A percentile compares a stretch with the other conserved stretches of the same genome.
Conservation (phyloP, 2,329 filamentous ascomycete genomes). For the Diaporthe sp. region DNA sequence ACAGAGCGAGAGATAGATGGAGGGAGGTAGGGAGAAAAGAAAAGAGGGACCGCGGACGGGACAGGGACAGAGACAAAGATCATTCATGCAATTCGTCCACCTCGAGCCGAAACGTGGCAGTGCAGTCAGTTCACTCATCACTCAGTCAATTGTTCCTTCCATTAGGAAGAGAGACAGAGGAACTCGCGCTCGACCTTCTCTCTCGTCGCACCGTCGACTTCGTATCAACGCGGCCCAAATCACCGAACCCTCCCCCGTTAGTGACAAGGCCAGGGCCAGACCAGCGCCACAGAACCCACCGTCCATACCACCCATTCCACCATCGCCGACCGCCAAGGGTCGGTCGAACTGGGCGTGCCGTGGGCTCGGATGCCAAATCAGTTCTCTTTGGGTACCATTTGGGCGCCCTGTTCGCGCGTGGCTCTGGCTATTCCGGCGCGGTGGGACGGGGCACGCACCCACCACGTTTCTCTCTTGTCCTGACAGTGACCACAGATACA, state of each 20-base stretch:
- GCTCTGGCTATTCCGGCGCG: background rate
- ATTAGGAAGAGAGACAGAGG: background rate
- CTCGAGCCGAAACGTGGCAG: slow-evolving; percentile 28
- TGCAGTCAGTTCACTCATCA: background rate
- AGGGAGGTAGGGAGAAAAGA: background rate
- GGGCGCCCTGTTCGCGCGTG: background rate
- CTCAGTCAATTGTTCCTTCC: background rate
- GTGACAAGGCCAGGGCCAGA: slow-evolving; percentile 13
- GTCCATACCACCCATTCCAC: background rate
- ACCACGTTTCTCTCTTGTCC: background rate
- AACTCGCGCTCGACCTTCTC: background rate
- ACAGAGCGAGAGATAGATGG: background rate
- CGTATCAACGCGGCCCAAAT: slow-evolving; percentile 25
- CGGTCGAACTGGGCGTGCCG: background rate
- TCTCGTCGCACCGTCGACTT: slow-evolving; percentile 7
- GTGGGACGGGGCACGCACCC: background rate
- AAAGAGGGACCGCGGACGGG: slow-evolving; percentile 13
- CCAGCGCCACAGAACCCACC: slow-evolving; percentile 18
- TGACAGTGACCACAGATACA: background rate
- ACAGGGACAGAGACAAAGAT: slow-evolving; percentile 3
- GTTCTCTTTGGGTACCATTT: background rate
- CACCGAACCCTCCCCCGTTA: slow-evolving; percentile 18
- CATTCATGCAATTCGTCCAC: slow-evolving; percentile 14
- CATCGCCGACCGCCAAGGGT: background rate
- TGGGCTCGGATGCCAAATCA: slow-evolving; percentile 2